Evolutionary conservation across 164 flowering plant genomes (phyloP).

Genomic region (Berberis thunbergii): DNA sequence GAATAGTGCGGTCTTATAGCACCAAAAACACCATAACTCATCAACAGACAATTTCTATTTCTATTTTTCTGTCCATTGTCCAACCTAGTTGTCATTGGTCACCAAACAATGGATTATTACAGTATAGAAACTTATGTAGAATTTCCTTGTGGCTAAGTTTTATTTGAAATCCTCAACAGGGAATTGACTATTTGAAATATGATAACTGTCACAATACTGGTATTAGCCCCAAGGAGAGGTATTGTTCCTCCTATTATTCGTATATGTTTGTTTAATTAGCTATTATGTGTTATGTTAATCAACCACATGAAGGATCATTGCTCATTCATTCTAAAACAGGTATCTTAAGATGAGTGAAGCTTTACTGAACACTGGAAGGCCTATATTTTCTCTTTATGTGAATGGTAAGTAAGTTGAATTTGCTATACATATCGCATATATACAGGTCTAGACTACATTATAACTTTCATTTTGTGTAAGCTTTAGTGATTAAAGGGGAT

Average conservation of each 20-base stretch:
- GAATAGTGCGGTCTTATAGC: too few species aligned
- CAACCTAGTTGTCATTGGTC: too few species aligned
- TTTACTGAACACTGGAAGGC: constrained; percentile 46
- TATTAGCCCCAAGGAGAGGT: constrained; percentile 37
- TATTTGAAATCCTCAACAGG: background rate
- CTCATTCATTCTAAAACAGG: constrained; percentile 29
- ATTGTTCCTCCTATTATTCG: background rate
- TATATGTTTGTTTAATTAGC: background rate
- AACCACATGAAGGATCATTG: background rate
- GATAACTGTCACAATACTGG: constrained; percentile 11
- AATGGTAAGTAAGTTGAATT: constrained; percentile 52
- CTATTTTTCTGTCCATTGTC: too few species aligned
- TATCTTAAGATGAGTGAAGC: constrained; percentile 64
- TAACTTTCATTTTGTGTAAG: too few species aligned
- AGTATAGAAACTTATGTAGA: background rate
- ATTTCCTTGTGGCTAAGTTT: background rate
- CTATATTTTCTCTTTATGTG: constrained; percentile 66
- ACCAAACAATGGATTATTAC: too few species aligned
- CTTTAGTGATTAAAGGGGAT: too few species aligned
- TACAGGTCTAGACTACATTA: background rate
- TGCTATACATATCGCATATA: background rate
- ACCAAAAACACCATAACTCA: too few species aligned
- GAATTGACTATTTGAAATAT: constrained; percentile 7
- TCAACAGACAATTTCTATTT: too few species aligned
- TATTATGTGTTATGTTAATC: background rate